Conservation (phyloP, 2,329 filamentous ascomycete species). For the Gyromitra esculenta region DNA sequence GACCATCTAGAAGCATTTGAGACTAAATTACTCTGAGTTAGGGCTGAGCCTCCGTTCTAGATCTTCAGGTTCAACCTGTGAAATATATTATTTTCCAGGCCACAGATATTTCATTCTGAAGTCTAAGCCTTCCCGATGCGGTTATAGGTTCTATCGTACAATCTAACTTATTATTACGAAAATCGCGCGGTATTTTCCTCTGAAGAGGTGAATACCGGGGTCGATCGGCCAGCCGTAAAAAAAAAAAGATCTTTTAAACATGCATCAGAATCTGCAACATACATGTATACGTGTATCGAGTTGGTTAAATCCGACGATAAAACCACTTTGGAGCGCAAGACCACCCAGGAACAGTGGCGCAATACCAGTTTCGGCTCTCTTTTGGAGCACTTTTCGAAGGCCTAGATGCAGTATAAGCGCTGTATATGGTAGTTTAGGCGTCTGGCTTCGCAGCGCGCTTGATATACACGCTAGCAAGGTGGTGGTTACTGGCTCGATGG, state of each 20-base stretch:
- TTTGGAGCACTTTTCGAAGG: no score
- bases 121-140: background rate
- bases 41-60: background rate
- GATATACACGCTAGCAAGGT: no score
- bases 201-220: background rate
- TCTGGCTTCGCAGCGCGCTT: no score
- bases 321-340: background rate
- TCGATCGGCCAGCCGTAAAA: background rate
- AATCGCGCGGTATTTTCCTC: background rate
- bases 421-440: no score
- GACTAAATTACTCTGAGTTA: background rate
- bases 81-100: background rate
- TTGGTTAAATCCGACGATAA: background rate
- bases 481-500: no score
- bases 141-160: background rate
- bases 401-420: no score
- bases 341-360: no score
- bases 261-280: slow-evolving; percentile 3
- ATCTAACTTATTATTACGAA: background rate
- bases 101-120: background rate
- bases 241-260: background rate
- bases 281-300: background rate
- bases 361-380: no score
- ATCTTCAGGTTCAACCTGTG: background rate
- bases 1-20: background rate